Base-by-base conservation (phyloP, 176 grass and related monocot genomes). In the Pharus latifolius region DNA sequence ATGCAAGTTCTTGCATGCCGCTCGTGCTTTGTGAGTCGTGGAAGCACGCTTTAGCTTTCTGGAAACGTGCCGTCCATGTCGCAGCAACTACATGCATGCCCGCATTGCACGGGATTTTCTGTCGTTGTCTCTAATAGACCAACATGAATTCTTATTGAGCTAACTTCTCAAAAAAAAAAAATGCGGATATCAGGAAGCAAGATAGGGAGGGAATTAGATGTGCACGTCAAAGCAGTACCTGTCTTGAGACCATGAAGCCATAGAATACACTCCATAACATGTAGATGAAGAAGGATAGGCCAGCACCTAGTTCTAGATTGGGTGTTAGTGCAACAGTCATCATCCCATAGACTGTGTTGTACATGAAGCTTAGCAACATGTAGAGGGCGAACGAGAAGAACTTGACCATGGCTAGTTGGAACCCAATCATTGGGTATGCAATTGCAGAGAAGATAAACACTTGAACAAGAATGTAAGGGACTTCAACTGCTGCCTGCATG, bases 261-360 rank as follows among this genome's bases (percentile, higher is more conserved):
- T 84, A 91, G 63, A 91, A 91, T 72, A 84, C 27, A 32, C 87
- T 87, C 88, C 88, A 91, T 53, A 91, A 75, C 29, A 91, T 74
- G 78, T 84, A 91, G 29, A 91, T 80, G 58, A 84, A 67, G 61
- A 91, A 91, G 17, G 88, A 80, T 42, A 91, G 37, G 22, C 77
- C 74, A 13, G 85, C 78, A 19, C 84, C 88, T 80, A 91, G 87
- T 69, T 91, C 88, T 63, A 60, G 32, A 73, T 84, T 91, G 4
- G 88, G 88, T 62, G 84, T 91, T 40, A 91, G 56, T 44, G 88
- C 88, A 13, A 91, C 88, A 23, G 88, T 87, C 84, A 91, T 74
- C 88, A 91, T 91, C 76, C 88, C 88, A 5, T 78, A 87, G 25
- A 91, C 76, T 58, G 80, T 76, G 80, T 69, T 87, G 77, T 91